phyloP scores from a whole-genome alignment of 257 asterid species.

The Petrea volubilis region DNA sequence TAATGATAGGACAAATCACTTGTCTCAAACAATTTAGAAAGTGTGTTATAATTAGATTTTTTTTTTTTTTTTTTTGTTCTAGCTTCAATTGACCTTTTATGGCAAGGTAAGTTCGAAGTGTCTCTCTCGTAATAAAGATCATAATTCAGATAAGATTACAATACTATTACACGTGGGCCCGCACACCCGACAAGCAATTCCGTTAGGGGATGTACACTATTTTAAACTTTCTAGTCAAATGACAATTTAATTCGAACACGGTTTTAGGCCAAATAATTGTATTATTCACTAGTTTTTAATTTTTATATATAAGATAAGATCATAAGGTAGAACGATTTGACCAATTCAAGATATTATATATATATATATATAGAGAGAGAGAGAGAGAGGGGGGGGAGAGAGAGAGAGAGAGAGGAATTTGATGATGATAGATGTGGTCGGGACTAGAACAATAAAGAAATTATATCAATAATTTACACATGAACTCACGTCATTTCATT shows the following conservation, averaged over 20 bases:
- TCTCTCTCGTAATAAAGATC: too few species aligned
- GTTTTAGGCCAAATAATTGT: constrained; percentile 8
- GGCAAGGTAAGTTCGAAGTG: too few species aligned
- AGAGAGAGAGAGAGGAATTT: neutral
- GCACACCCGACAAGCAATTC: neutral
- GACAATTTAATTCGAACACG: constrained; percentile 3
- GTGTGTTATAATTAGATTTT: too few species aligned
- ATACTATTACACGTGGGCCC: neutral
- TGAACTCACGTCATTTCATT: too few species aligned
- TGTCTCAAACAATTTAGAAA: too few species aligned
- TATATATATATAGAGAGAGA: too few species aligned
- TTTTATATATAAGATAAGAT: neutral
- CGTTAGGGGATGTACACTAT: neutral
- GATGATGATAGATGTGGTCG: neutral
- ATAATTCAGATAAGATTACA: neutral
- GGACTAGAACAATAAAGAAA: too few species aligned
- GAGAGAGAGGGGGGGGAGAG: neutral
- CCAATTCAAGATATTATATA: neutral
- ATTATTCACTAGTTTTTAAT: neutral
- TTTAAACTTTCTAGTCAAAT: constrained; percentile 16
- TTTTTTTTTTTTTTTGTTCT: too few species aligned
- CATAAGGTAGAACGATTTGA: neutral
- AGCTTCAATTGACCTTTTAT: too few species aligned
- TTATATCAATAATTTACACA: too few species aligned
- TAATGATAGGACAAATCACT: too few species aligned